Percentiles rank a stretch among this genome's conserved stretches.
Evolutionary conservation across 1,284 basidiomycete genomes (phyloP).

Genomic region (Trichosporon ovoides): DNA sequence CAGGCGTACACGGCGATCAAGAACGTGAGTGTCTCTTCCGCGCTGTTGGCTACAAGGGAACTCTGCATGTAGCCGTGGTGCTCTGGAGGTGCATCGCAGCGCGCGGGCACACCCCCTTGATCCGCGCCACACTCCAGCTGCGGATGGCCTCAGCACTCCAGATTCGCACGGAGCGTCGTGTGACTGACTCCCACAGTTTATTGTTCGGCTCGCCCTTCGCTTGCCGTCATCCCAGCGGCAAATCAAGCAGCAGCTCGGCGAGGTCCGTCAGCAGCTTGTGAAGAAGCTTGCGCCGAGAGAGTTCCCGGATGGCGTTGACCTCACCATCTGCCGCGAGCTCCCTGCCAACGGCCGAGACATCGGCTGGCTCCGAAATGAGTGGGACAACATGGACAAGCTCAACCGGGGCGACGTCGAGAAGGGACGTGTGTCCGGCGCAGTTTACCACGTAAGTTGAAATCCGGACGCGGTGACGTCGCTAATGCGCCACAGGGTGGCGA

Average conservation of each 20-base stretch:
- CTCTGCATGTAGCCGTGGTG: neutral
- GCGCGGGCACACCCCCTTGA: too few relatives aligned
- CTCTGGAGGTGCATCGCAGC: neutral
- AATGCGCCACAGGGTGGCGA: conserved; percentile 62
- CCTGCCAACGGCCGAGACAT: conserved; percentile 62
- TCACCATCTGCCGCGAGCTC: conserved; percentile 55
- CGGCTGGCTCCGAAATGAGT: conserved; percentile 75
- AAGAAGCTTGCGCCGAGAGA: conserved; percentile 55
- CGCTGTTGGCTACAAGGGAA: neutral
- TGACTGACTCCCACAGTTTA: conserved; percentile 53
- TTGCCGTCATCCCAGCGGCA: conserved; percentile 64
- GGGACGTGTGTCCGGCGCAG: conserved; percentile 78
- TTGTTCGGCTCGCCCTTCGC: conserved; percentile 60
- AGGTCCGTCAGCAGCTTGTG: conserved; percentile 62
- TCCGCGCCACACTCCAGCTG: neutral
- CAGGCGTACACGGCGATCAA: conserved; percentile 30
- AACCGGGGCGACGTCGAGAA: conserved; percentile 51
- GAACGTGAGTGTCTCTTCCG: conserved; percentile 25
- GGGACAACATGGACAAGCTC: conserved; percentile 74
- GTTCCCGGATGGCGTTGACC: conserved; percentile 56
- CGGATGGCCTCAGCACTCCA: conserved; percentile 2
- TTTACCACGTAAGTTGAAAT: conserved; percentile 61
- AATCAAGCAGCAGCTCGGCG: conserved; percentile 64
- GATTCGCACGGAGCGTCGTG: neutral
- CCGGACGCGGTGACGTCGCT: conserved; percentile 31